Conservation (phyloP, 176 grass and related monocot genomes). For the Hyparrhenia diplandra region DNA sequence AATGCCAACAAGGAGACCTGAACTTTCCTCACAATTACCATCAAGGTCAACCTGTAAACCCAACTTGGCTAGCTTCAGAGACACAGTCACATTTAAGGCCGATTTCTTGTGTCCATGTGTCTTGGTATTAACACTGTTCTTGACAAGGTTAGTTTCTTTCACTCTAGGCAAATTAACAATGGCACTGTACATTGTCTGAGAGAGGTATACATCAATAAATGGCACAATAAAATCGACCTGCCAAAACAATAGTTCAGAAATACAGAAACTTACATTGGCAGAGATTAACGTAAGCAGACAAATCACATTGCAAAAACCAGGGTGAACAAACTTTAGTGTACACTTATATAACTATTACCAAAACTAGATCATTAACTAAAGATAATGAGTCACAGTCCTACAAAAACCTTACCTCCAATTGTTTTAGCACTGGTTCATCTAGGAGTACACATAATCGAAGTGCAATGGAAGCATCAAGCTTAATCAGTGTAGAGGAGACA, state of each 20-base stretch:
- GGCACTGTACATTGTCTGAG: conserved; percentile 53
- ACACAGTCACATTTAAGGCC: conserved; percentile 42
- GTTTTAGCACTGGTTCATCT: conserved; percentile 77
- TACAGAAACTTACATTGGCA: conserved; percentile 5
- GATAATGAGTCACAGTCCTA: not conserved
- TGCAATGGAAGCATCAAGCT: conserved; percentile 55
- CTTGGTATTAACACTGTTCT: conserved; percentile 27
- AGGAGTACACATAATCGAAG: conserved; percentile 60
- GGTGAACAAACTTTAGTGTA: conserved; percentile 2
- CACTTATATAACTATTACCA: conserved; percentile 10
- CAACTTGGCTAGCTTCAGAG: conserved; percentile 58
- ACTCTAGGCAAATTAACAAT: conserved; percentile 43
- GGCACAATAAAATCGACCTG: conserved; percentile 63
- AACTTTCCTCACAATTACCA: conserved; percentile 42
- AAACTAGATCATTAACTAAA: conserved; percentile 25
- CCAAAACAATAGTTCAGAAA: conserved; percentile 25
- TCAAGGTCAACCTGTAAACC: conserved; percentile 63
- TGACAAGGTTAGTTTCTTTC: conserved; percentile 31
- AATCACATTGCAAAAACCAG: not conserved
- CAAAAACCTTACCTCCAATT: conserved; percentile 63
- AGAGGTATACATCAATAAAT: conserved; percentile 56
- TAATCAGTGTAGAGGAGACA: conserved; percentile 46
- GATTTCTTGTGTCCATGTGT: conserved; percentile 24
- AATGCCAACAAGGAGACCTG: conserved; percentile 45
- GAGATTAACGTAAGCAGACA: not conserved